Conservation (phyloP, 768 basidiomycete genomes). For the Boletus eberwhitei region DNA sequence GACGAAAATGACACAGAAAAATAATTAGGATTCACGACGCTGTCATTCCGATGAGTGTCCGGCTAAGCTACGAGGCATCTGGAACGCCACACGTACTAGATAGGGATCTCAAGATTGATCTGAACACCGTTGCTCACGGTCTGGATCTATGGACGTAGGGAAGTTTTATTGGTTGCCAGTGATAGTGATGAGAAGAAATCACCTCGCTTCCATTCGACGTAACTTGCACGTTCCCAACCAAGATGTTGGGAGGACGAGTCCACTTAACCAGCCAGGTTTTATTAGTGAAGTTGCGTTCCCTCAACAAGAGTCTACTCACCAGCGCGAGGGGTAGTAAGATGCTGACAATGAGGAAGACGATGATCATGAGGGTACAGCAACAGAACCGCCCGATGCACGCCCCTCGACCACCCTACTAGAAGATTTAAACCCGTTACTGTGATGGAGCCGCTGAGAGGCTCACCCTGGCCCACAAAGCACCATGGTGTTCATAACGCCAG, state of each 20-base stretch:
- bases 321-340: constrained; percentile 64
- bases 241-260: constrained; percentile 70
- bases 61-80: neutral
- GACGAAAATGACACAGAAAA: constrained; percentile 65
- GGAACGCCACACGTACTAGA: constrained; percentile 46
- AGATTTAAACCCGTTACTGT: neutral
- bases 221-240: constrained; percentile 46
- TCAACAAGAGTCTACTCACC: constrained; percentile 40
- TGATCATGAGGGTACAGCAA: constrained; percentile 70
- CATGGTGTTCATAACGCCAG: constrained; percentile 56
- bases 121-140: constrained; percentile 42
- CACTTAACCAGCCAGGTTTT: constrained; percentile 45
- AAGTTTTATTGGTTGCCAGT: constrained; percentile 17
- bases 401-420: constrained; percentile 52
- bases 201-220: constrained; percentile 46
- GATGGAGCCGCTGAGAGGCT: neutral
- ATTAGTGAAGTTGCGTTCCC: neutral
- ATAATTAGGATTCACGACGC: constrained; percentile 80
- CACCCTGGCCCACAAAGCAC: constrained; percentile 69
- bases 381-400: constrained; percentile 67
- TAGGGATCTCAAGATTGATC: constrained; percentile 61
- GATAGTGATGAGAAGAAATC: constrained; percentile 15
- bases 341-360: constrained; percentile 60
- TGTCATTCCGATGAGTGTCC: constrained; percentile 29
- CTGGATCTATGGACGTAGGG: constrained; percentile 34